phyloP scores from a whole-genome alignment of 1,284 basidiomycete genomes.

The Sutorius eximius region DNA sequence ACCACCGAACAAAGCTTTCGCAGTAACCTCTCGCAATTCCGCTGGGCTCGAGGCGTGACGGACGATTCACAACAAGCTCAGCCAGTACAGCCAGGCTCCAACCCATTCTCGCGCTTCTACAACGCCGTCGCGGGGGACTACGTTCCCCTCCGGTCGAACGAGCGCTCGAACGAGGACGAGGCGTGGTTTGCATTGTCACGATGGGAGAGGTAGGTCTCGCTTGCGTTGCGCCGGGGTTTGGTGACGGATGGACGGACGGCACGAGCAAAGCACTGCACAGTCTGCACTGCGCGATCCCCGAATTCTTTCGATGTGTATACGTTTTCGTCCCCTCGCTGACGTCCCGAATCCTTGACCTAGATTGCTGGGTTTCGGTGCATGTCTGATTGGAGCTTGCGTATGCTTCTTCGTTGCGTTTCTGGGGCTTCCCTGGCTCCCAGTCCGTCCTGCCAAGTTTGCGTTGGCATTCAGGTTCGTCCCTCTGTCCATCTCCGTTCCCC shows the following conservation, averaged over 20 bases:
- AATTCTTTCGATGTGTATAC: too few species aligned
- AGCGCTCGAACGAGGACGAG: constrained; percentile 91
- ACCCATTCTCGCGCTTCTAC: constrained; percentile 75
- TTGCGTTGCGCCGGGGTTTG: background rate
- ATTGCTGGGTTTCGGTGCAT: constrained; percentile 91
- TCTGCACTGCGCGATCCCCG: too few species aligned
- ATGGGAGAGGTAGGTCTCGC: constrained; percentile 73
- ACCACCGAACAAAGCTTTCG: constrained; percentile 65
- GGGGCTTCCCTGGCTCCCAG: constrained; percentile 79
- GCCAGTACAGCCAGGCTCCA: constrained; percentile 37
- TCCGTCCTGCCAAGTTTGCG: constrained; percentile 88
- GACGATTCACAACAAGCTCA: constrained; percentile 64
- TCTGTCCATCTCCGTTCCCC: background rate
- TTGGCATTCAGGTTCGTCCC: constrained; percentile 73
- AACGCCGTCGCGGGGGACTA: constrained; percentile 78
- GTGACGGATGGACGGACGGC: too few species aligned
- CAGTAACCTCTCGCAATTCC: constrained; percentile 73
- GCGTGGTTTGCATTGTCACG: constrained; percentile 91
- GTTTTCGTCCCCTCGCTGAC: background rate
- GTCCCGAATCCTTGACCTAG: constrained; percentile 38
- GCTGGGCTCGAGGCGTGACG: constrained; percentile 77
- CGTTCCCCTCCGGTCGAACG: constrained; percentile 83
- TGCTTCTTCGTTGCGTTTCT: constrained; percentile 97
- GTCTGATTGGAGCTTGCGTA: constrained; percentile 85
- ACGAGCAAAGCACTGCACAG: too few species aligned